phyloP scores from a whole-genome alignment of 805 yeast species.

The Zygotorulaspora sp. region DNA sequence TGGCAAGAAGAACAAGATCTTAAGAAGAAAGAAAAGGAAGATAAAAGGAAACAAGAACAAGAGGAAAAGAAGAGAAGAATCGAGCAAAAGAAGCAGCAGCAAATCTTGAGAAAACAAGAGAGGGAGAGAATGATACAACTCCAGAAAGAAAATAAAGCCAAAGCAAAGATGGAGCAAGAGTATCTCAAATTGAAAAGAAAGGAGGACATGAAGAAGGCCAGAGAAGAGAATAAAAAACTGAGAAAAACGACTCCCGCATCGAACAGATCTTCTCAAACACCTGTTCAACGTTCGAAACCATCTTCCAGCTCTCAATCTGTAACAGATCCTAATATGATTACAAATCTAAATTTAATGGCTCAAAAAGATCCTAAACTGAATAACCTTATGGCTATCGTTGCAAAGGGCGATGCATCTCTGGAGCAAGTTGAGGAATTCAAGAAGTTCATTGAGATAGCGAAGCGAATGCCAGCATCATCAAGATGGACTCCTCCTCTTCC shows the following conservation, averaged over 20 bases:
- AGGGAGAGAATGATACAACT: constrained; percentile 19
- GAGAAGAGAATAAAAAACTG: constrained; percentile 18
- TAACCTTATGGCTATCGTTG: constrained; percentile 76
- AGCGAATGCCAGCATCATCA: constrained; percentile 60
- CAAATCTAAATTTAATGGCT: constrained; percentile 79
- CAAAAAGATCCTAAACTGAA: constrained; percentile 63
- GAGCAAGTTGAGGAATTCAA: constrained; percentile 76
- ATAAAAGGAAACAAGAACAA: constrained; percentile 35
- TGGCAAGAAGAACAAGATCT: constrained; percentile 40
- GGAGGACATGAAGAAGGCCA: constrained; percentile 22
- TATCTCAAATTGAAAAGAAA: constrained; percentile 16
- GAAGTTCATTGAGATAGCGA: constrained; percentile 71
- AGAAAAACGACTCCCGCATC: constrained; percentile 7
- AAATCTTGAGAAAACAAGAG: constrained; percentile 24
- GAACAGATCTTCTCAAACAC: constrained; percentile 1
- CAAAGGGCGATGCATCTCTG: constrained; percentile 70
- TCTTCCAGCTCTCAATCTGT: constrained; percentile 36
- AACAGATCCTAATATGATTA: constrained; percentile 76
- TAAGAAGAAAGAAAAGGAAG: constrained; percentile 36
- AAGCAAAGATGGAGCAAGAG: constrained; percentile 23
- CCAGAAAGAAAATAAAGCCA: constrained; percentile 22
- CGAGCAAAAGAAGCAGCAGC: constrained; percentile 28
- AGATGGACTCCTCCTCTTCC: constrained; percentile 28
- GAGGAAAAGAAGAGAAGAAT: constrained; percentile 27
- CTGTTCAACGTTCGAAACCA: constrained; percentile 3